Evolutionary conservation across 805 yeast species (phyloP), one percentile per base, ranked within the genome.

Genomic region (Candida qinlingensis): DNA sequence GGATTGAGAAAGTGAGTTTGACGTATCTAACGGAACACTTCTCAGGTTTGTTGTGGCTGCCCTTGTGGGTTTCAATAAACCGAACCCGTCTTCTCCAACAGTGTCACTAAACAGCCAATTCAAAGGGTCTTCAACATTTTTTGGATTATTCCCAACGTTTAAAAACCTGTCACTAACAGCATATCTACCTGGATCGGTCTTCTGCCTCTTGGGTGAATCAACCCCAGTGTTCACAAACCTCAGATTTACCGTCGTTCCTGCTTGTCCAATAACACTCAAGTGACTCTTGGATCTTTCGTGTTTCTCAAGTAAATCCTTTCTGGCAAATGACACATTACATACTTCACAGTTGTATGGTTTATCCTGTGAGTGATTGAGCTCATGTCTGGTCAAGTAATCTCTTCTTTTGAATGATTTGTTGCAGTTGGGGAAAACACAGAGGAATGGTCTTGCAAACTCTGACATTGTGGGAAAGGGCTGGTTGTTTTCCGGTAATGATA

Each of bases 361-460:
- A 7, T 62, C 55, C 2, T 44, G 37, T 3, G 57, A 51, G 50
- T 67, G 71, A 46, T 65, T 67, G 10, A 57, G 54, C 41, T 62
- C 66, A 46, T 67, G 71, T 36, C 71, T 42, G 19, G 54, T 47
- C 4, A 67, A 51, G 46, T 66, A 67, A 46, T 66, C 75, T 40
- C 73, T 58, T 52, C 70, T 54, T 42, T 68, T 68, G 25, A 65
- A 65, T 7, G 62, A 57, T 47, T 58, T 52, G 42, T 57, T 45
- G 53, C 57, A 41, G n/a, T 56, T 60, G 2, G 61, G 54, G 27
- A 46, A 47, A 3, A 47, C 40, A 50, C 58, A 53, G 8, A 41
- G 31, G 38, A 45, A 51, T 41, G 34, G 34, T 11, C 34, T 31
- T 19, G 19, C 19, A 19, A 19, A 2, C 19, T 19, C 19, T 19